Evolutionary conservation across 139 green algal genomes (phyloP).

Genomic region (Closterium sp.): DNA sequence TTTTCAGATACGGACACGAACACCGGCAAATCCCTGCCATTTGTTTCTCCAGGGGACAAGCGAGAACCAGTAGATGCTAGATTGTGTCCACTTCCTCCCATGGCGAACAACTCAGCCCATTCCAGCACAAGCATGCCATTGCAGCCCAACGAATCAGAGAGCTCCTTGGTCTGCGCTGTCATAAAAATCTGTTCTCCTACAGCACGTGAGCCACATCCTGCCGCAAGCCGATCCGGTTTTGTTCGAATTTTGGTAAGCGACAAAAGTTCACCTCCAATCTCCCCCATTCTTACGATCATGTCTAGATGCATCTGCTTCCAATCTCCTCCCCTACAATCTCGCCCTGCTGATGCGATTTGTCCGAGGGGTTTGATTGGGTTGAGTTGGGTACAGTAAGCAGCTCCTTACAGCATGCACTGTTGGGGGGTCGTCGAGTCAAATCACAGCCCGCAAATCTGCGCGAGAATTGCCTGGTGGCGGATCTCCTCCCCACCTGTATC

Average conservation of each 20-base stretch:
- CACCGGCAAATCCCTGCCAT: neutral
- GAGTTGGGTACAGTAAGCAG: no score
- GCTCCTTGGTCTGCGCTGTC: neutral
- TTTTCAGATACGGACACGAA: neutral
- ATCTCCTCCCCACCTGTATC: no score
- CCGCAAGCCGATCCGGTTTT: neutral
- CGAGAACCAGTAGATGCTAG: neutral
- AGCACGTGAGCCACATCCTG: neutral
- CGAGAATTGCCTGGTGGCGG: no score
- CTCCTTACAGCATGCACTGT: no score
- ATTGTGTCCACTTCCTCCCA: neutral
- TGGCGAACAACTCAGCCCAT: neutral
- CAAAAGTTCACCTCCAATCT: neutral
- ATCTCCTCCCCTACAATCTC: neutral
- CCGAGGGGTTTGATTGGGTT: no score
- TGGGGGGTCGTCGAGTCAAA: no score
- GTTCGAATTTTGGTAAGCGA: neutral
- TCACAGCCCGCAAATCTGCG: no score
- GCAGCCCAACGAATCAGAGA: neutral
- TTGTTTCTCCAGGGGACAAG: neutral
- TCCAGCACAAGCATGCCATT: neutral
- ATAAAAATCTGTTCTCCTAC: neutral
- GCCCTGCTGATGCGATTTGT: no score
- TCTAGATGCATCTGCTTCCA: neutral
- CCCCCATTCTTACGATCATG: neutral